Percentiles rank a stretch among this genome's conserved stretches.
Evolutionary conservation across 345 rosid genomes (phyloP).

Genomic region (Psidium friedrichsthalianum): DNA sequence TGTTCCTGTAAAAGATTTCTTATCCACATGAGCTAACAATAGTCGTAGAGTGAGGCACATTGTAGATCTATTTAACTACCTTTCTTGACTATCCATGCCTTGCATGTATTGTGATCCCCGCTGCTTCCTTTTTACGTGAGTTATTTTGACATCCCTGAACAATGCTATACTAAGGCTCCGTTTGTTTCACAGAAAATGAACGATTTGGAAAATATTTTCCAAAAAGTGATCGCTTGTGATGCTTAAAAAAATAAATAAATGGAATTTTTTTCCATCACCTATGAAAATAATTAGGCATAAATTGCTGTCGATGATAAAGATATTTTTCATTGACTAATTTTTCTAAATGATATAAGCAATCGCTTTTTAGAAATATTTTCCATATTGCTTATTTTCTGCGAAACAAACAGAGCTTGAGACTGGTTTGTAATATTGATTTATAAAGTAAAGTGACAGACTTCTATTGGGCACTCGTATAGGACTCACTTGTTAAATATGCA

Average conservation of each 20-base stretch:
- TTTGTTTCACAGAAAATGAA: too few species aligned
- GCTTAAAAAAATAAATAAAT: too few species aligned
- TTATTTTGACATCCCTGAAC: not conserved
- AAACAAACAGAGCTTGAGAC: not conserved
- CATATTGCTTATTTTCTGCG: too few species aligned
- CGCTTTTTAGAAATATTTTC: too few species aligned
- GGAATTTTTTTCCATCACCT: too few species aligned
- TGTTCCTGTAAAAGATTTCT: not conserved
- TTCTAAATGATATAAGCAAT: too few species aligned
- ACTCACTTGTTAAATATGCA: not conserved
- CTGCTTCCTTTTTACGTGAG: not conserved
- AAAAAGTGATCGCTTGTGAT: too few species aligned
- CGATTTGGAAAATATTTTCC: too few species aligned
- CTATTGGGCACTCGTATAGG: not conserved
- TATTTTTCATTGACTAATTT: too few species aligned
- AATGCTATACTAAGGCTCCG: not conserved
- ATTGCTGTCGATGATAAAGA: too few species aligned
- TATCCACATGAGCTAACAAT: not conserved
- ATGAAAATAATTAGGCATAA: too few species aligned
- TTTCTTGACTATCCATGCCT: not conserved
- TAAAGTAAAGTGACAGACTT: not conserved
- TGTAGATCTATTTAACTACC: not conserved
- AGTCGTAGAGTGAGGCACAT: not conserved
- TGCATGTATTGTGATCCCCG: not conserved
- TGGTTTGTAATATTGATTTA: not conserved